Evolutionary conservation across 495 filamentous ascomycete species (phyloP), one percentile per base, ranked within the genome.

Genomic region (Xylaria sp.): DNA sequence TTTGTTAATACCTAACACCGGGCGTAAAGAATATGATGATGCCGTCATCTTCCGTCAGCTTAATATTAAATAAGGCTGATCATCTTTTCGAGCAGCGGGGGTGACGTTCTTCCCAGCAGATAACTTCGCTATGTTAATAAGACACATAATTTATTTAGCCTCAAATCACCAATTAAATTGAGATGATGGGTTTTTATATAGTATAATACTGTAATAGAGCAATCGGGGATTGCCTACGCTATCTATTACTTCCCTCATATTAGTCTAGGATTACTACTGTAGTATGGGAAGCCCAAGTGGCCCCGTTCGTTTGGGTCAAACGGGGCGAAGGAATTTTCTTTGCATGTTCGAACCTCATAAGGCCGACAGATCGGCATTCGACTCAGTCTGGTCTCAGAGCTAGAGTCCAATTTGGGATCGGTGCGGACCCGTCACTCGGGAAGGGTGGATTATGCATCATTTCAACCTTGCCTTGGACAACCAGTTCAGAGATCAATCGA

Each of bases 281-380:
- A 26, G 35, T 37, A 41, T 41, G 31, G 37, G 5, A 29, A n/a
- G 40, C 11, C 8, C 37, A 15, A 41, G 43, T 50, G 41, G 67
- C 67, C 29, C 67, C 67, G 67, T 61, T 57, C n/a, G 55, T 37
- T 52, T 52, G 57, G 67, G 35, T 59, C 48, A 61, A 68, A 46
- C 53, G 53, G 43, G 55, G 67, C 44, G 67, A 69, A 69, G 52
- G 53, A 61, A 69, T 61, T 61, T 69, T 69, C 65, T 61, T 9
- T 61, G 52, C 66, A 68, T 44, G 40, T 68, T 68, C 66, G 66
- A 50, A 68, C 55, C 55, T 37, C 40, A 68, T 68, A 59, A 69
- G 67, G 41, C 57, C 55, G 67, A 61, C 21, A 26, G 67, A 61
- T 69, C 67, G 59, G 26, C 41, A 59, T 58, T 24, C 40, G 41